Evolutionary conservation across 2,329 filamentous ascomycete species (phyloP).

Genomic region (Colletotrichum caudatum): DNA sequence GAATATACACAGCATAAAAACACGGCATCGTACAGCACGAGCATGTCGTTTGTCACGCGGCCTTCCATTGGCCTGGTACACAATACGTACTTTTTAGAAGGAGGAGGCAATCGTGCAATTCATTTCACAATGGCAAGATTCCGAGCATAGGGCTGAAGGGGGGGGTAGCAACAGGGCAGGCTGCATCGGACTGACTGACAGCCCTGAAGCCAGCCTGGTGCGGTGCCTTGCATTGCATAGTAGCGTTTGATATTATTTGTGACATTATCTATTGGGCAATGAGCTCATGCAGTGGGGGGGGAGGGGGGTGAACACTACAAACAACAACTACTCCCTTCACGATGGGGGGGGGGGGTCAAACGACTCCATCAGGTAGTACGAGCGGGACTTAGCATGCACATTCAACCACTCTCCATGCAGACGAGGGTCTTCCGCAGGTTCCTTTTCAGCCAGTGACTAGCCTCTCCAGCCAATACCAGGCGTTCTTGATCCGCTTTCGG

Average conservation of each 20-base stretch:
- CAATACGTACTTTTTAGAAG: not conserved
- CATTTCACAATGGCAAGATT: not conserved
- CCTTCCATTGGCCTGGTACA: constrained; percentile 24
- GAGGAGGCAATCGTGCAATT: not conserved
- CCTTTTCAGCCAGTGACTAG: constrained; percentile 4
- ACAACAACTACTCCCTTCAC: not conserved
- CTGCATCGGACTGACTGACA: not conserved
- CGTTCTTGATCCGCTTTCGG: constrained; percentile 16
- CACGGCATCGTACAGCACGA: not conserved
- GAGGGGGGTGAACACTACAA: constrained; percentile 24
- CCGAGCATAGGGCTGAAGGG: not conserved
- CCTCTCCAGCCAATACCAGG: constrained; percentile 21
- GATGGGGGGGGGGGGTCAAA: constrained; percentile 2
- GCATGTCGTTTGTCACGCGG: constrained; percentile 31
- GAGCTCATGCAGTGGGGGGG: not conserved
- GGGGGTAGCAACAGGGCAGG: not conserved
- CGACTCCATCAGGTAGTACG: constrained; percentile 2
- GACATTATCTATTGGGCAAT: constrained; percentile 13
- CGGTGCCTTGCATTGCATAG: constrained; percentile 13
- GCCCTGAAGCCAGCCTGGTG: constrained; percentile 7
- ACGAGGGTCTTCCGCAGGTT: not conserved
- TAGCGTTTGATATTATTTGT: constrained; percentile 15
- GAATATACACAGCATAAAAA: constrained; percentile 9
- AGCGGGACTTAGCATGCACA: not conserved
- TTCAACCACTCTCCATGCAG: constrained; percentile 10